Base-by-base conservation (phyloP, 2,329 filamentous ascomycete genomes). In the Neoascochyta sp. region DNA sequence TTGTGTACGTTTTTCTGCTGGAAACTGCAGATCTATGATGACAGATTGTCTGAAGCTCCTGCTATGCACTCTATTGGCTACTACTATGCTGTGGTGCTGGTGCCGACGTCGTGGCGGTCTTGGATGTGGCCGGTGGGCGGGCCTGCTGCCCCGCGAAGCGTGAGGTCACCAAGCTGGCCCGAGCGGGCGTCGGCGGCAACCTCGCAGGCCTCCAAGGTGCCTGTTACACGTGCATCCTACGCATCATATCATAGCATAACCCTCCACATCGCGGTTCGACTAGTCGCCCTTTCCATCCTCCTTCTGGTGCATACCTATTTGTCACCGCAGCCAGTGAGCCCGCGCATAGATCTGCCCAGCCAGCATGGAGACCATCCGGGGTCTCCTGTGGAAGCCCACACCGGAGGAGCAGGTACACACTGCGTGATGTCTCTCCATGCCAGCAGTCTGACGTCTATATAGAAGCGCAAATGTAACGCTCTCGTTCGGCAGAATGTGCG, bases 391-490 rank as follows among this genome's bases (percentile, higher is more conserved):
- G 65, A 90, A 87, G 66, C 90, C 92, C 20, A 89, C 94, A 59
- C 92, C 92, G 24, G 84, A 93, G 65, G 84, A 83, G 43, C 90
- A 98, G 75, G 90, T 95, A 71, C 24, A 25, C 16, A 27, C 29
- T 16, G 18, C 17, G 31, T 17, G 11, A 12, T 27, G 20, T 36
- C 13, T 16, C 18, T n/a, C 20, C 12, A 12, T 28, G 7, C 9
- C 20, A 25, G 18, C 11, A 15, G 5, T 24, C 42, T 53, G 41
- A 56, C 39, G 17, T 7, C 6, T 9, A 10, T 16, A 9, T 52
- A 98, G 90, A 83, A 92, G 67, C 82, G 89, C 43, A 96, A 95
- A 81, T 96, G 90, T 67, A 95, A 95, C 65, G 72, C 79, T 40
- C 78, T 96, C 41, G 83, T 98, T 53, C 86, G 90, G 39, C 71